phyloP scores from a whole-genome alignment of 805 yeast genomes.

The Lipomyces anomalus region DNA sequence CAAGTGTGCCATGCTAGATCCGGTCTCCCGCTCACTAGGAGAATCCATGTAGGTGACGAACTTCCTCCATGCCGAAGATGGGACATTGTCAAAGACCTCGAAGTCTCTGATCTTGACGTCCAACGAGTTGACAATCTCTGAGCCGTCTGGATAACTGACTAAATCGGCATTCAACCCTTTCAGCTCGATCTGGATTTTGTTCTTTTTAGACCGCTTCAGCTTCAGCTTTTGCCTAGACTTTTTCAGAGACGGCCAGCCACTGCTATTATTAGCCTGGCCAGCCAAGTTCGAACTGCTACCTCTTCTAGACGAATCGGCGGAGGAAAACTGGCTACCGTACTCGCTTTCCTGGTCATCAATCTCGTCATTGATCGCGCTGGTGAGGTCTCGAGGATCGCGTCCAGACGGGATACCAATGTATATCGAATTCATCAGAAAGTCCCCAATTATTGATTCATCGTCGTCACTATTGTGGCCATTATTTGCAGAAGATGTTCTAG shows the following conservation, averaged over 20 bases:
- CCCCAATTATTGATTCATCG: slow-evolving; percentile 43
- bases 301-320: too few species aligned
- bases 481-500: slow-evolving; percentile 20
- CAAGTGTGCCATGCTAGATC: slow-evolving; percentile 55
- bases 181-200: slow-evolving; percentile 55
- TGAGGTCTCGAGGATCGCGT: slow-evolving; percentile 36
- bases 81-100: slow-evolving; percentile 67
- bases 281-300: slow-evolving; percentile 6
- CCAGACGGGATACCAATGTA: slow-evolving; percentile 56
- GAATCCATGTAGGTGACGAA: slow-evolving; percentile 64
- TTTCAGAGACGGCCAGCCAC: slow-evolving; percentile 12
- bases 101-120: slow-evolving; percentile 49
- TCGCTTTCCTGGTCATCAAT: slow-evolving; percentile 39
- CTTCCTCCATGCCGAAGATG: slow-evolving; percentile 87
- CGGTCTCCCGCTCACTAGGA: slow-evolving; percentile 64
- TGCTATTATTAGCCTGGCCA: slow-evolving; percentile 5
- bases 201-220: slow-evolving; percentile 57
- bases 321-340: slow-evolving; percentile 18
- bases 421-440: slow-evolving; percentile 71
- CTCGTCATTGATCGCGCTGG: slow-evolving; percentile 48
- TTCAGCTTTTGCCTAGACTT: slow-evolving; percentile 40
- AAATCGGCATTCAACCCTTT: slow-evolving; percentile 48
- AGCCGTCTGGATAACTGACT: slow-evolving; percentile 40
- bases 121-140: slow-evolving; percentile 33
- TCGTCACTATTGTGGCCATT: slow-evolving; percentile 16